These are phyloP conservation scores for Lactarius hatsudake DNA, from an alignment of 768 basidiomycete species.

Conservation along the genomic window DNA sequence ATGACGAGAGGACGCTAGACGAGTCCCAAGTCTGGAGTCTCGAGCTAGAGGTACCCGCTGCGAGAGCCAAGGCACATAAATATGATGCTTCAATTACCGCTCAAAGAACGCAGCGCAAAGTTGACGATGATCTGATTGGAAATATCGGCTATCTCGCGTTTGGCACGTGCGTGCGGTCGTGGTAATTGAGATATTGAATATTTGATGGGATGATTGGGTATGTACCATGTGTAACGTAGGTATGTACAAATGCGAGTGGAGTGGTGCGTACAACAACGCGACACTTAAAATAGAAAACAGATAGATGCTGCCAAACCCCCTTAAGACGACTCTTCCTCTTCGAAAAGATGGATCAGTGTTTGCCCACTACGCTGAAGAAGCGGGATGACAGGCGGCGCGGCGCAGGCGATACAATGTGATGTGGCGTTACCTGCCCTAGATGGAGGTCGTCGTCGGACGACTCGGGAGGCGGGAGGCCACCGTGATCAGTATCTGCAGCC, in stretches of 20 bases:
- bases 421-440: conserved; percentile 67
- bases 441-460: conserved; percentile 65
- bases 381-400: conserved; percentile 38
- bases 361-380: conserved; percentile 12
- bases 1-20: not conserved
- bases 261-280: not conserved
- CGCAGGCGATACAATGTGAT: conserved; percentile 61
- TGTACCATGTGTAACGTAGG: conserved; percentile 1
- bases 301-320: not conserved
- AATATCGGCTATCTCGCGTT: not conserved
- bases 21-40: not conserved
- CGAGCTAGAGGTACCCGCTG: not conserved
- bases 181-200: not conserved
- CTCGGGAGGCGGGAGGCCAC: conserved; percentile 28
- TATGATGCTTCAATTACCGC: conserved; percentile 1
- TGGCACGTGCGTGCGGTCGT: not conserved
- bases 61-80: not conserved
- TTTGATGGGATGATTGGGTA: not conserved
- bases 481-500: conserved; percentile 33
- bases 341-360: conserved; percentile 8
- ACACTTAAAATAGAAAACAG: not conserved
- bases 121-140: not conserved
- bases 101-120: not conserved
- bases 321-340: not conserved
- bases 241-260: conserved; percentile 13